Evolutionary conservation across 805 yeast species (phyloP), one percentile per base, ranked within the genome.

Genomic region (Candida tammaniensis): DNA sequence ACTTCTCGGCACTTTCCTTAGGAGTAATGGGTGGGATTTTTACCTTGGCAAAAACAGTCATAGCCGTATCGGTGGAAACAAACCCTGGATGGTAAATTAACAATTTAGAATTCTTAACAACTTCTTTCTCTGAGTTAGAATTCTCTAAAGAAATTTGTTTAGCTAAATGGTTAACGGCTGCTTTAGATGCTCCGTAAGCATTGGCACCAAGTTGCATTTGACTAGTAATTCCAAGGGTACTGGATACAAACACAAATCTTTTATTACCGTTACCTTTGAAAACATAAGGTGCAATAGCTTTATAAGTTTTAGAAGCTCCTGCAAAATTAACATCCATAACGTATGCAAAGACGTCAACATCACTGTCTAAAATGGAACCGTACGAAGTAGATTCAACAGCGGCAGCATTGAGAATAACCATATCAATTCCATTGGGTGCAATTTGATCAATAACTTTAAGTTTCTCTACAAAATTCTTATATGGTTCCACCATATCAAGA

Each of bases 141-240:
- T 31, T 28, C 23, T 38, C 68, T 18, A n/a, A 15, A 24, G 57
- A 40, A 26, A 64, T 26, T 17, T 53, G 52, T 24, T 42, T 50
- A 9, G 47, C 46, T 12, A 55, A 38, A 41, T 46, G 57, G 46
- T 61, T 61, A 12, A 61, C 32, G 1, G 64, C 66, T 2, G 66
- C 61, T 38, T 67, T 66, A 5, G 70, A 62, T 5, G 51, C 49
- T 10, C 58, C 59, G 38, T 64, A 64, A 5, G 57, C 50, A 30
- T 36, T 32, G 12, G 18, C 13, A 6, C 31, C 31, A 7, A 20
- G 11, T 9, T 23, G 13, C n/a, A 23, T 19, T 5, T 8, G 5
- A 16, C 17, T 8, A 19, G 17, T 12, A 19, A 9, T 29, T 7
- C 13, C 8, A 13, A 25, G 6, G 20, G 17, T 15, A 28, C 22